A percentile compares a stretch with the other conserved stretches of the same genome.
Evolutionary conservation across 306 rosid genomes (phyloP).

Genomic region (Betula pendula): DNA sequence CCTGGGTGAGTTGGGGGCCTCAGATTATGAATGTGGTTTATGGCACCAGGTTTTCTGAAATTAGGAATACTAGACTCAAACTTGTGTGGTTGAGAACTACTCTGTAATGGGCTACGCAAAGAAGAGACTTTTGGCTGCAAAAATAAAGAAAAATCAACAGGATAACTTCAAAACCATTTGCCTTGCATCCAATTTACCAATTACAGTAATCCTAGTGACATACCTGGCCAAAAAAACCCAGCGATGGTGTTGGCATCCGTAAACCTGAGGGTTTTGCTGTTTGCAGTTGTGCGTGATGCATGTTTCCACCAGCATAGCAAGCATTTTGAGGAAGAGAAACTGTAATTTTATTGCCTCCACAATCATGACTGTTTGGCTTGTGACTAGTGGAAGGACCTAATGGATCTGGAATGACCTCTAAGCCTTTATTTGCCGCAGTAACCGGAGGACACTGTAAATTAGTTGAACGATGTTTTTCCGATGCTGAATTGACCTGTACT

Average conservation of each 20-base stretch:
- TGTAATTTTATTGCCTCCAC: slow-evolving; percentile 24
- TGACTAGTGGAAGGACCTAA: slow-evolving; percentile 20
- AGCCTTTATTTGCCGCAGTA: slow-evolving; percentile 40
- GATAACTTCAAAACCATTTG: slow-evolving; percentile 16
- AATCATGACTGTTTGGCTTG: slow-evolving; percentile 12
- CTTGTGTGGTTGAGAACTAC: slow-evolving; percentile 45
- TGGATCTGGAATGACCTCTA: slow-evolving; percentile 18
- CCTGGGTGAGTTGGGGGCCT: slow-evolving; percentile 34
- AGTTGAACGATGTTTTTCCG: slow-evolving; percentile 33
- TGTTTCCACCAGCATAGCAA: slow-evolving; percentile 33
- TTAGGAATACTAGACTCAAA: slow-evolving; percentile 38
- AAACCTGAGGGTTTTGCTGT: slow-evolving; percentile 73
- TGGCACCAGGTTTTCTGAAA: slow-evolving; percentile 33
- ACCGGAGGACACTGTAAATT: slow-evolving; percentile 21
- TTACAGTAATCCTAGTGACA: slow-evolving; percentile 15
- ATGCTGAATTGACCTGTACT: slow-evolving; percentile 52
- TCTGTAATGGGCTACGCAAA: slow-evolving; percentile 36
- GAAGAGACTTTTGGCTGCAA: slow-evolving; percentile 59
- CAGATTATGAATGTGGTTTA: slow-evolving; percentile 33
- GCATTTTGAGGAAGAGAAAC: slow-evolving; percentile 39
- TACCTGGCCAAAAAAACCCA: slow-evolving; percentile 83
- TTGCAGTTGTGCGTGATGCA: slow-evolving; percentile 38
- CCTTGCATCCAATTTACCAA: slow-evolving; percentile 18
- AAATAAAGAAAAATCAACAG: slow-evolving; percentile 3
- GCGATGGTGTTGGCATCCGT: slow-evolving; percentile 94